Base-by-base conservation (phyloP, 768 basidiomycete species). In the Coprinopsis sp. region DNA sequence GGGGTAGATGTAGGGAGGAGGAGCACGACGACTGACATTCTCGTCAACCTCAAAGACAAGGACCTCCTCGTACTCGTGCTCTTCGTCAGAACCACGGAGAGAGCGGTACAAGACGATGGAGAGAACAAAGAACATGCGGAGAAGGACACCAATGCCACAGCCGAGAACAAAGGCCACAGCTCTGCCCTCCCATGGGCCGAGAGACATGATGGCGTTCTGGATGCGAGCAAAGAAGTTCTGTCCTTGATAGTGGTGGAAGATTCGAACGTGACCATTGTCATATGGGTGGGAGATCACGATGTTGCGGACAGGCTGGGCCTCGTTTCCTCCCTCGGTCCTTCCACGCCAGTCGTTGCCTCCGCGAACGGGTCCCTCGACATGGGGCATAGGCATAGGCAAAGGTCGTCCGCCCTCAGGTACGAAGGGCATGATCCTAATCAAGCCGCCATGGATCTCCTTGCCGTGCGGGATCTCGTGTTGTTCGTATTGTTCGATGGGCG, bases 161-260 rank as follows among this genome's bases (percentile, higher is more conserved):
- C 88, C 89, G 14, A 91, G 74, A 47, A 91, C 88, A 50, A 91
- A 91, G 3, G 90, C 82, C 13, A 91, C 82, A 8, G 81, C 80
- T 40, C 87, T 74, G 41, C 87, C 87, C 64, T 91, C 89, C 87
- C 89, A 91, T 16, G 79, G 79, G 11, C 87, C 85, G 13, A 91
- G 77, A 6, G 76, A 63, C 69, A 79, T 79, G 45, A 91, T 64
- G 2, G 87, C 83, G 45, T 65, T 66, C 56, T 82, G 78, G 51
- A 91, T 65, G 37, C 89, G 81, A 36, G 61, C 66, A 37, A 76
- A 48, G 74, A 87, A 87, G 27, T 74, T 65, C 18, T 55, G 54
- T 40, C 58, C 54, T 23, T 56, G 45, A 8, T 66, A 59, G 44
- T 55, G 62, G 47, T 58, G 60, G 43, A 50, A 55, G 39, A 48